A percentile compares a stretch with the other conserved stretches of the same genome.
Conservation (phyloP, 2,329 filamentous ascomycete species). For the Pyricularia grisea region DNA sequence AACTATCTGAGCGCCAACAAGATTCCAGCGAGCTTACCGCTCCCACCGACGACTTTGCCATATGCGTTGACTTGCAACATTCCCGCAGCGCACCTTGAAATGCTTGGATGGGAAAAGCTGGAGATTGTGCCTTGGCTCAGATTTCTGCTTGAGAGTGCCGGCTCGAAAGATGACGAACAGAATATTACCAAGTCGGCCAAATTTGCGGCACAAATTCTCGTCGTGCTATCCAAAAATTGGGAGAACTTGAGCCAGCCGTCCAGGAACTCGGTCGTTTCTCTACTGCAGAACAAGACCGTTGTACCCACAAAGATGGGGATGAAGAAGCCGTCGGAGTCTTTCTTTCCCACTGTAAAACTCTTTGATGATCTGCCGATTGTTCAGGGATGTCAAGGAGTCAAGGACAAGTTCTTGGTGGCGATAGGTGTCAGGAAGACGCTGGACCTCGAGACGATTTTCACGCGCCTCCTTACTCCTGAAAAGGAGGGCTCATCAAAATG, state of each 20-base stretch:
- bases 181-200: constrained; percentile 62
- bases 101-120: constrained; percentile 78
- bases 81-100: constrained; percentile 58
- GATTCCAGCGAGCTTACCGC: constrained; percentile 71
- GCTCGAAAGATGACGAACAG: constrained; percentile 50
- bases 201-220: constrained; percentile 70
- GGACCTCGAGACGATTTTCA: constrained; percentile 88
- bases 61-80: constrained; percentile 71
- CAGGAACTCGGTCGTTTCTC: constrained; percentile 53
- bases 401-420: constrained; percentile 78
- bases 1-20: constrained; percentile 68
- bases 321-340: constrained; percentile 75
- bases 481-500: constrained; percentile 44
- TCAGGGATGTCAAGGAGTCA: constrained; percentile 65
- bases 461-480: constrained; percentile 57
- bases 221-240: constrained; percentile 82
- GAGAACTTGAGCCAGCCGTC: constrained; percentile 62
- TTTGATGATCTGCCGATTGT: constrained; percentile 90
- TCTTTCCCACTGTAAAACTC: constrained; percentile 86
- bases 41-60: constrained; percentile 75
- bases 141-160: constrained; percentile 64
- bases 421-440: constrained; percentile 92
- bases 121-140: constrained; percentile 79
- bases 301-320: constrained; percentile 90
- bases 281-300: constrained; percentile 60